Base-by-base conservation (phyloP, 352 stramenopile species). In the Thalassiosira ordinaria region DNA sequence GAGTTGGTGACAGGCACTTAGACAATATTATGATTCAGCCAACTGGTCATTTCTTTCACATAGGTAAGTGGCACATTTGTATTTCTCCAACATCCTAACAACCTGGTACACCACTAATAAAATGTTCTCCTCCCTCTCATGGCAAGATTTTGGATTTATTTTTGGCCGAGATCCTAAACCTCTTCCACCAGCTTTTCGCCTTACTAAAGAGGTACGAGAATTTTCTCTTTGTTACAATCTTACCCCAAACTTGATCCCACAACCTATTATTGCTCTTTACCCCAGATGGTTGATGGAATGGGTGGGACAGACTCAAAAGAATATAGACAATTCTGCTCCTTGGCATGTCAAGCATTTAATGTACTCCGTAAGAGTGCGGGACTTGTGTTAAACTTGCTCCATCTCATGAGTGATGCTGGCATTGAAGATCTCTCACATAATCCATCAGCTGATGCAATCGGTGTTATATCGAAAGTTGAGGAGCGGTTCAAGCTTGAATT, bases 111-210 rank as follows among this genome's bases (percentile, higher is more conserved):
- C n/a, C n/a, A n/a, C n/a, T n/a, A n/a, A n/a, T n/a, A n/a, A n/a
- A n/a, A n/a, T n/a, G n/a, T n/a, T 68, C 69, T 96, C 31, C 96
- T 96, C 81, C 93, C 96, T 69, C 97, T 97, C 64, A 47, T 66
- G 14, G 26, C n/a, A 13, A 84, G 95, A 98, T 89, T 99, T 99
- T 88, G 97, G 97, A 29, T 99, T 98, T 86, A 98, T 99, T 69
- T 99, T 99, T 78, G 97, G 97, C 47, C 92, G 95, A 29, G 98
- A 99, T 77, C 97, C 98, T 0, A 99, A 99, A 85, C 97, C 97
- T 9, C 96, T 98, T 56, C 97, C 97, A n/a, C 97, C 97, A 31
- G 96, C 96, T 24, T 99, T 99, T 82, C 97, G 98, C 49, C 88
- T 99, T 27, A 99, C 97, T 1, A 97, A 97, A 57, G 89, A 96